phyloP scores from a whole-genome alignment of 2,329 filamentous ascomycete species.

The Paraphoma sp. region DNA sequence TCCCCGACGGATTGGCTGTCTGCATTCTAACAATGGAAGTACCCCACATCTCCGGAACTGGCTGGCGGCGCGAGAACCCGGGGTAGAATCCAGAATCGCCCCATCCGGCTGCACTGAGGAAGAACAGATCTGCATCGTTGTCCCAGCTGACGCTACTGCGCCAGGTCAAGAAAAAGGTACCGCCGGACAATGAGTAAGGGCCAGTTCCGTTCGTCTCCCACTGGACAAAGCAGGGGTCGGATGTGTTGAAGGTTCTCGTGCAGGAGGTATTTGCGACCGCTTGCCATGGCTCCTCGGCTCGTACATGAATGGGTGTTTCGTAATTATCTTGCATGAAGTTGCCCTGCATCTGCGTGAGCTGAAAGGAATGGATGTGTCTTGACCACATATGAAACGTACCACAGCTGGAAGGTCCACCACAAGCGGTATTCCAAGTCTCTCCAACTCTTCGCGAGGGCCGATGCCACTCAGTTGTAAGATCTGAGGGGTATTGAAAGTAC shows the following conservation, averaged over 20 bases:
- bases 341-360: slow-evolving; percentile 26
- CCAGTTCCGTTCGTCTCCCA: too few relatives aligned
- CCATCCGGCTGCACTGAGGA: slow-evolving; percentile 10
- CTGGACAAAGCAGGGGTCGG: neutral
- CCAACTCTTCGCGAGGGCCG: slow-evolving; percentile 60
- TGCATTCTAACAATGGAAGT: slow-evolving; percentile 63
- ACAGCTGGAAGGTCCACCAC: slow-evolving; percentile 61
- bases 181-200: too few relatives aligned
- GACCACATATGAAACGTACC: slow-evolving; percentile 27
- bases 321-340: slow-evolving; percentile 67
- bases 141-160: neutral
- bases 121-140: slow-evolving; percentile 24
- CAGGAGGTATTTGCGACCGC: neutral
- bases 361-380: too few relatives aligned
- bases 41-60: slow-evolving; percentile 23
- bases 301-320: slow-evolving; percentile 51
- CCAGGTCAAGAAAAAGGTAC: too few relatives aligned
- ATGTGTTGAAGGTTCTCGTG: neutral
- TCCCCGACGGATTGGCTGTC: slow-evolving; percentile 65
- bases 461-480: slow-evolving; percentile 62
- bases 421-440: slow-evolving; percentile 59
- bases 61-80: slow-evolving; percentile 30
- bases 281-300: slow-evolving; percentile 6
- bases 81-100: slow-evolving; percentile 1
- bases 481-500: slow-evolving; percentile 68